Evolutionary conservation across 352 stramenopile species (phyloP).

Genomic region (Phytophthora syringae): DNA sequence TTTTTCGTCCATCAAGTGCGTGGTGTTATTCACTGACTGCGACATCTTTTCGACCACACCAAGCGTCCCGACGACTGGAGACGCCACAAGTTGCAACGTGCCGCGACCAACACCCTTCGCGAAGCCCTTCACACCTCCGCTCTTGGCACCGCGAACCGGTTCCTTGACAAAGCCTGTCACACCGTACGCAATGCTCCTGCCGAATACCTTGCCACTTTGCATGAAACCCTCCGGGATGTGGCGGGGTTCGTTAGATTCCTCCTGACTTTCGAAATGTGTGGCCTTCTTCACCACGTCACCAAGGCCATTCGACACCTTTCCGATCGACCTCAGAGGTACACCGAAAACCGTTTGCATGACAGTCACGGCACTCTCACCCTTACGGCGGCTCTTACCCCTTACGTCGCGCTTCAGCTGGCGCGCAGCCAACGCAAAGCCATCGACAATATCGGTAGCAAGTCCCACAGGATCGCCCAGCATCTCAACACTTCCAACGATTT

Average conservation of each 20-base stretch:
- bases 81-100: slow-evolving; percentile 80
- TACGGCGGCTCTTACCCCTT: slow-evolving; percentile 74
- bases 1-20: slow-evolving; percentile 86
- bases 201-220: slow-evolving; percentile 77
- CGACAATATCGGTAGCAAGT: slow-evolving; percentile 84
- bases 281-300: slow-evolving; percentile 89
- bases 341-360: slow-evolving; percentile 85
- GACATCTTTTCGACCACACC: slow-evolving; percentile 86
- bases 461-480: slow-evolving; percentile 85
- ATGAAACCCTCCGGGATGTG: slow-evolving; percentile 81
- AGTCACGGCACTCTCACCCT: slow-evolving; percentile 83
- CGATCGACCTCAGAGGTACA: slow-evolving; percentile 73
- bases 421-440: slow-evolving; percentile 81
- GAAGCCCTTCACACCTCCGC: slow-evolving; percentile 79
- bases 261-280: slow-evolving; percentile 83
- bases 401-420: slow-evolving; percentile 87
- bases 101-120: slow-evolving; percentile 82
- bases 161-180: slow-evolving; percentile 85
- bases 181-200: slow-evolving; percentile 81
- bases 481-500: slow-evolving; percentile 88
- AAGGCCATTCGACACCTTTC: slow-evolving; percentile 86
- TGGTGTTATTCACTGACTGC: slow-evolving; percentile 87
- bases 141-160: slow-evolving; percentile 77
- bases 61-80: slow-evolving; percentile 82
- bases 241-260: slow-evolving; percentile 67